phyloP scores from a whole-genome alignment of 2,329 filamentous ascomycete genomes.

The Helicocarpus griseus region DNA sequence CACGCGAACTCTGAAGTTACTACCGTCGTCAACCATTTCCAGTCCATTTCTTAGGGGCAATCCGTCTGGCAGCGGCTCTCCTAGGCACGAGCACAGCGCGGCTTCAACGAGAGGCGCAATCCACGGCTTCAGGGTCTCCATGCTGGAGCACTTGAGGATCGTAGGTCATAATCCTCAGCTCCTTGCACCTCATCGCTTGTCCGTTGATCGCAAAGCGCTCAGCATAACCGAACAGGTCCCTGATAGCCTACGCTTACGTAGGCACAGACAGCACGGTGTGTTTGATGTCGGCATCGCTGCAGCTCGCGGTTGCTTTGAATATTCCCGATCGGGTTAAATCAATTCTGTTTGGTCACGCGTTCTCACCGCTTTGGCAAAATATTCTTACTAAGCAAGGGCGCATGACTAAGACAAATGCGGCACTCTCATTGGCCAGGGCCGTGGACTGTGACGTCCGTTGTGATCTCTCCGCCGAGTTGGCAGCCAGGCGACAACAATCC shows the following conservation, averaged over 20 bases:
- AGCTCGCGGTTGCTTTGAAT: not conserved
- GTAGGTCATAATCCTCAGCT: not conserved
- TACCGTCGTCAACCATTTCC: conserved; percentile 23
- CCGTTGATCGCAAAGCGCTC: not conserved
- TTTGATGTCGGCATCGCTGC: not conserved
- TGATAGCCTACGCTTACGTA: too few relatives aligned
- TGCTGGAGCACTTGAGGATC: conserved; percentile 1
- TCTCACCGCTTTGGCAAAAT: conserved; percentile 7
- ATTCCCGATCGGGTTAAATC: not conserved
- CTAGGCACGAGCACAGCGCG: conserved; percentile 9
- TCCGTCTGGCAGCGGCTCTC: not conserved
- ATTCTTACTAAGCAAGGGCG: not conserved
- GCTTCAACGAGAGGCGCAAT: conserved; percentile 10
- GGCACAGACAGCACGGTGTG: not conserved
- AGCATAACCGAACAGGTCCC: not conserved
- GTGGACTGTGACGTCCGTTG: conserved; percentile 6
- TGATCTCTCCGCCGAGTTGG: not conserved
- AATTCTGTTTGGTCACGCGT: not conserved
- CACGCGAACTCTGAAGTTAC: conserved; percentile 23
- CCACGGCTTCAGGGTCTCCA: conserved; percentile 17
- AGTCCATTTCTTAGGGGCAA: conserved; percentile 6
- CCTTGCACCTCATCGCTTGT: not conserved
- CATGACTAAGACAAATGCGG: not conserved
- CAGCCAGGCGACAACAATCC: not conserved
- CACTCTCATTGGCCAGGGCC: conserved; percentile 5